A percentile compares a stretch with the other conserved stretches of the same genome.
Evolutionary conservation across 1,284 basidiomycete species (phyloP).

Genomic region (Pascua guehoae): DNA sequence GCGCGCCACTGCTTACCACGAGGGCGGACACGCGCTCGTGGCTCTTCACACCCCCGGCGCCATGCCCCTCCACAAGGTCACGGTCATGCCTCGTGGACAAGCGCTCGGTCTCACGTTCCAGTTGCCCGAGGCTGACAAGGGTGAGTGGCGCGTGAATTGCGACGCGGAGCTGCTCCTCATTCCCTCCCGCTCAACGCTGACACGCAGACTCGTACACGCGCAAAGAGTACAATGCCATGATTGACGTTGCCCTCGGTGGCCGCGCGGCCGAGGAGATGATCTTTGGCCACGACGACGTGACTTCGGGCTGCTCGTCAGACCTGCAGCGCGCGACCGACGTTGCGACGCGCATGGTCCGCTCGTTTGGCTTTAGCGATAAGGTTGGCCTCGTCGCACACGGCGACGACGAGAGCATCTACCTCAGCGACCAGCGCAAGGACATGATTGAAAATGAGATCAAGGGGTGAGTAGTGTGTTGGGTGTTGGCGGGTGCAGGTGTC

Average conservation of each 20-base stretch:
- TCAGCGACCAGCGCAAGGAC: constrained; percentile 70
- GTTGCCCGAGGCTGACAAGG: constrained; percentile 74
- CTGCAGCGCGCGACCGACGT: constrained; percentile 72
- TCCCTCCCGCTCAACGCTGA: too few relatives aligned
- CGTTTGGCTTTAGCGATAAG: constrained; percentile 77
- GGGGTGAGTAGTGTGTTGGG: constrained; percentile 57
- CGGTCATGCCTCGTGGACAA: constrained; percentile 88
- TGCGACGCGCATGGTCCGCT: constrained; percentile 77
- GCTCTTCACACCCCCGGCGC: constrained; percentile 88
- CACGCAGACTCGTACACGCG: constrained; percentile 44
- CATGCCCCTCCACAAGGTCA: constrained; percentile 93
- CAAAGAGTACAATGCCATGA: constrained; percentile 51
- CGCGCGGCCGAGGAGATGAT: constrained; percentile 90
- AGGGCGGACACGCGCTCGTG: constrained; percentile 89
- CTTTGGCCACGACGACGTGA: constrained; percentile 80
- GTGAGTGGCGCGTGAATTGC: constrained; percentile 15
- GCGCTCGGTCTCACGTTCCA: constrained; percentile 83
- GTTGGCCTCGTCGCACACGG: constrained; percentile 74
- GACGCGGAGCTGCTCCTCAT: too few relatives aligned
- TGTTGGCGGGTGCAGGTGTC: constrained; percentile 20
- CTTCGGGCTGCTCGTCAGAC: constrained; percentile 86
- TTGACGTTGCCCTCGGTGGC: constrained; percentile 89
- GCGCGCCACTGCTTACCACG: constrained; percentile 87
- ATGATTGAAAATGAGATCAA: constrained; percentile 80
- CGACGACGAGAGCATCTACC: constrained; percentile 63